Evolutionary conservation across 805 yeast genomes (phyloP).

Genomic region (Candida parachauliodes): DNA sequence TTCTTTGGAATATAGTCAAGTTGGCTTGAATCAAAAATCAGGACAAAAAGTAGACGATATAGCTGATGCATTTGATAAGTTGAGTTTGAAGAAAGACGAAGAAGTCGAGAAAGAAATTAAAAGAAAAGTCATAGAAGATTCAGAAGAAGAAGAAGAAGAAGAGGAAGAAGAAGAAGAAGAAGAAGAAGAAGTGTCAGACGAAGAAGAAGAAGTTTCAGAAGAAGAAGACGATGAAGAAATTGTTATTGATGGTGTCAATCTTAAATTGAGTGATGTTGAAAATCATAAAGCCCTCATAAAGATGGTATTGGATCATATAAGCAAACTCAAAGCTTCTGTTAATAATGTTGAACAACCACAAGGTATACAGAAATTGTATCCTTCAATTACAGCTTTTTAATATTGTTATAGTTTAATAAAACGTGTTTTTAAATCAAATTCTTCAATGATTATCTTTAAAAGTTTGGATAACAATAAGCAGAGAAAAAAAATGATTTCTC

Average conservation of each 20-base stretch:
- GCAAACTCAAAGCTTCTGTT: constrained; percentile 8
- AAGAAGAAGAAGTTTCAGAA: constrained; percentile 7
- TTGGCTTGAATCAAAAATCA: constrained; percentile 34
- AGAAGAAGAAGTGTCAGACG: neutral
- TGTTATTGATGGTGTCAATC: constrained; percentile 14
- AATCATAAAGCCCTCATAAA: constrained; percentile 35
- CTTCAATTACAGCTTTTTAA: constrained; percentile 39
- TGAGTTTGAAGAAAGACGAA: constrained; percentile 11
- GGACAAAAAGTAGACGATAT: constrained; percentile 17
- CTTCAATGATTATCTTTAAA: too few relatives aligned
- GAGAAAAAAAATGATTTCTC: too few relatives aligned
- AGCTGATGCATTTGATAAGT: constrained; percentile 8
- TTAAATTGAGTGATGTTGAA: constrained; percentile 21
- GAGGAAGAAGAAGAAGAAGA: neutral
- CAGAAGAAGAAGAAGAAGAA: constrained; percentile 12
- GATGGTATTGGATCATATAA: constrained; percentile 31
- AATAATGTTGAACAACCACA: constrained; percentile 3
- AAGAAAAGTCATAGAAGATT: constrained; percentile 6
- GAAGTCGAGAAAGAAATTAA: constrained; percentile 11
- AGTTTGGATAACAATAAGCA: too few relatives aligned
- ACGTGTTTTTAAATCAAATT: neutral
- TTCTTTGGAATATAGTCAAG: constrained; percentile 33
- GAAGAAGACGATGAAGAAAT: constrained; percentile 10
- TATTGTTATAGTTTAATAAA: too few relatives aligned
- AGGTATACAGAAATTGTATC: constrained; percentile 27